Evolutionary conservation across 2,329 filamentous ascomycete species (phyloP), one percentile per base, ranked within the genome.

Genomic region (Verticillium alfalfae): DNA sequence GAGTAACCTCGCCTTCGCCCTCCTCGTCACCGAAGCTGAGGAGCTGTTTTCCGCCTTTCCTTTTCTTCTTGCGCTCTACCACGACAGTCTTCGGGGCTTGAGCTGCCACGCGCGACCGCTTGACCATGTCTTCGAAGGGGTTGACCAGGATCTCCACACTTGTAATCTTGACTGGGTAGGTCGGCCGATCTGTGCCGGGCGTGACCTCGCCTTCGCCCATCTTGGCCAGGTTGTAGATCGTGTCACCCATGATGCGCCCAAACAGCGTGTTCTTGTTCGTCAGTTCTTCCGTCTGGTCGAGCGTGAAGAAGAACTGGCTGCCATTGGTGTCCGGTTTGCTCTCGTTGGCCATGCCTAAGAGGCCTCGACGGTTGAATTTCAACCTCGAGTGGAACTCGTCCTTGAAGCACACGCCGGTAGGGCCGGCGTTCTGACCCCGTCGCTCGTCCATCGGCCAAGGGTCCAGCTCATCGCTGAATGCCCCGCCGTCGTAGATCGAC

Each of bases 271-370:
- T 97, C 76, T 91, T 92, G 59, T 89, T 90, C 67, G 90, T 92
- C 70, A 99, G 75, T 79, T 98, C 93, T 34, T 92, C 88, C 31
- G 93, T 82, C 71, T 89, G 93, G 65, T 87, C 93, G 60, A 99
- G 78, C 0, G 95, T 98, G 64, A 99, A 88, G 79, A 99, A 99
- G 81, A 98, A 98, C 75, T 99, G 95, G 74, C 92, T 97, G 38
- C 92, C 91, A 77, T 98, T 98, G 60, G 91, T 91, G 70, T 93
- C 83, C 36, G 84, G 84, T 59, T 78, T 79, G 56, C 93, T 89
- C 64, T 91, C 89, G 75, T 98, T 98, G 34, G 95, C 95, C 93
- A 98, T 97, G n/a, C 91, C 95, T 68, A 99, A 77, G 68, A 98
- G 78, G 0, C 95, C 95, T 63, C 95, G 84, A 57, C 95, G 84